A percentile compares a stretch with the other conserved stretches of the same genome.
These are phyloP conservation scores for Trichothecium sympodiale DNA, from an alignment of 2,329 filamentous ascomycete genomes.

Conservation along the genomic window DNA sequence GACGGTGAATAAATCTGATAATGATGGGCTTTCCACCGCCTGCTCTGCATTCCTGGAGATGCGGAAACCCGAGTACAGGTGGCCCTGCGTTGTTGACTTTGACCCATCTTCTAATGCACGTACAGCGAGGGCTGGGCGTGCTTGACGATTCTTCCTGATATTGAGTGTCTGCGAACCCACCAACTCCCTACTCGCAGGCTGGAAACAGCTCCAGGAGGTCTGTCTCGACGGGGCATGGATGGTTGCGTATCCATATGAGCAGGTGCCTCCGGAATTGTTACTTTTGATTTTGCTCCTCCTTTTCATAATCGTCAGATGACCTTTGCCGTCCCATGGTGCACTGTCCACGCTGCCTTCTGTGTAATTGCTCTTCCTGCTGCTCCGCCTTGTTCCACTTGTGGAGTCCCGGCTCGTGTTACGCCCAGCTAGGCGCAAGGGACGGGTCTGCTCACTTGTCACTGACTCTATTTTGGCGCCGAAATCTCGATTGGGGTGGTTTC, in stretches of 20 bases:
- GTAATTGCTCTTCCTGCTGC: slow-evolving; percentile 9
- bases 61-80: too few species aligned
- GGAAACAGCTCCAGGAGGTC: neutral
- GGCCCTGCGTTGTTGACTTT: too few species aligned
- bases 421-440: slow-evolving; percentile 41
- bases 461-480: neutral
- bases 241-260: too few species aligned
- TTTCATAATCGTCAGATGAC: slow-evolving; percentile 23
- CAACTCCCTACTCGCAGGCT: neutral
- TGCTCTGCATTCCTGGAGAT: too few species aligned
- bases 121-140: neutral
- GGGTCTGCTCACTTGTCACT: slow-evolving; percentile 20
- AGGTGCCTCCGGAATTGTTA: too few species aligned
- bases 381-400: slow-evolving; percentile 10
- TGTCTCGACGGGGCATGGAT: neutral
- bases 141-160: slow-evolving; percentile 3
- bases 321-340: slow-evolving; percentile 7
- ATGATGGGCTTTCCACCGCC: too few species aligned
- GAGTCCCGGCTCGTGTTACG: slow-evolving; percentile 8
- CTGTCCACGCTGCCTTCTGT: slow-evolving; percentile 15
- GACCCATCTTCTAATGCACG: neutral
- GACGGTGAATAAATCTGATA: too few species aligned
- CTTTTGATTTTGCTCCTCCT: slow-evolving; percentile 12
- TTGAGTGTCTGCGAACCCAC: slow-evolving; percentile 1
- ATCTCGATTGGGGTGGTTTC: too few species aligned